phyloP scores from a whole-genome alignment of 2,329 filamentous ascomycete genomes.

The Blastomyces silverae region DNA sequence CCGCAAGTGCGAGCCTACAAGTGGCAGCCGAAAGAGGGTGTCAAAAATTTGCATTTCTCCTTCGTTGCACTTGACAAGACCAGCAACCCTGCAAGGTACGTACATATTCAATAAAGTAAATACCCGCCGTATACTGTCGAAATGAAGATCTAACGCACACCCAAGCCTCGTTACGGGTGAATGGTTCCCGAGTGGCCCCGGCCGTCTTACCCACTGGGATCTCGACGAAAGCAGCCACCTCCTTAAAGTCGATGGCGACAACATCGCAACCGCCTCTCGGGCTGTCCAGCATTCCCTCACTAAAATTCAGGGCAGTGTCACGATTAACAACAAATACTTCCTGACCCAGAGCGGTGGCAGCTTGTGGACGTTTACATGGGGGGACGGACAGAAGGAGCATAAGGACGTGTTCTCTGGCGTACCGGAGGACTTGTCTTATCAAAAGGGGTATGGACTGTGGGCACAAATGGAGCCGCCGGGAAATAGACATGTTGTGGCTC shows the following conservation, averaged over 20 bases:
- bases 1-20: slow-evolving; percentile 11
- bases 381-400: slow-evolving; percentile 2
- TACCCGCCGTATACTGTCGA: neutral
- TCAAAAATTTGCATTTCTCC: slow-evolving; percentile 30
- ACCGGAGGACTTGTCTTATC: slow-evolving; percentile 12
- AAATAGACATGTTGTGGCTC: slow-evolving; percentile 13
- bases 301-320: slow-evolving; percentile 33
- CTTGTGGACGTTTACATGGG: slow-evolving; percentile 12
- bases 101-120: neutral
- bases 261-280: slow-evolving; percentile 24
- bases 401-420: slow-evolving; percentile 10
- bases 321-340: slow-evolving; percentile 30
- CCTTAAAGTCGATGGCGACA: slow-evolving; percentile 23
- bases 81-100: slow-evolving; percentile 10
- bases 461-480: slow-evolving; percentile 8
- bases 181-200: slow-evolving; percentile 26
- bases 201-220: slow-evolving; percentile 23
- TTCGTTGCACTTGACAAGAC: slow-evolving; percentile 32
- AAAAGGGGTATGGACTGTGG: slow-evolving; percentile 13
- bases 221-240: slow-evolving; percentile 29
- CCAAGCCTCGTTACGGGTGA: slow-evolving; percentile 34
- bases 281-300: slow-evolving; percentile 31
- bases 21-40: slow-evolving; percentile 9
- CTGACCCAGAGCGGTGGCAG: slow-evolving; percentile 19
- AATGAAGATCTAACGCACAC: slow-evolving; percentile 19